Base-by-base conservation (phyloP, 768 basidiomycete genomes). In the Trametes maxima region DNA sequence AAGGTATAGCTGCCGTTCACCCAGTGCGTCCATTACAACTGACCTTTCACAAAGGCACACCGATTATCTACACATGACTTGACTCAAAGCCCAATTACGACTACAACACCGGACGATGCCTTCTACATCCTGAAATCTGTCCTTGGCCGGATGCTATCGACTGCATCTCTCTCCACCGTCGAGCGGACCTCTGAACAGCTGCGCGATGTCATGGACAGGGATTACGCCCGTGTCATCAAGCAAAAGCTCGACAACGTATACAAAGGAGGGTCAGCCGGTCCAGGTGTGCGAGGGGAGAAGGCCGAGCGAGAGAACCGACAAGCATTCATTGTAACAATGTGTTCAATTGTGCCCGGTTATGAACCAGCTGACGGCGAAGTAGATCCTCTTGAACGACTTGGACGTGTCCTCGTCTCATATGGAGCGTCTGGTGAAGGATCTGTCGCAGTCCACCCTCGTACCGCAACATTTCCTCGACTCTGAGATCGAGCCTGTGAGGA, bases 101-200 rank as follows among this genome's bases (percentile, higher is more conserved):
- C 89, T 0, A 94, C 92, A 0, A 86, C 85, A 0, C 92, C 93
- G 0, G 97, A 99, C 72, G 97, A 98, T 67, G 90, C 89, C 1
- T 99, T 98, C 76, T 99, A 97, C 75, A 89, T 99, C 59, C 79
- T 98, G 60, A 98, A 97, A 73, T 80, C 86, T 7, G 88, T 95
- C 2, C 79, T 95, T 5, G 79, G 84, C 19, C 85, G 97, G 12
- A 75, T 94, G 35, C 71, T 97, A 17, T 89, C 91, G 0, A 89
- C 90, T 0, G 94, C 93, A 0, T 89, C 89, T 2, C 64, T 85
- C 3, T 69, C 72, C 5, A 83, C 82, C 2, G 79, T 93, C 2
- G 78, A 84, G 60, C 79, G 77, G 25, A 87, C 86, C 54, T 76
- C 87, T 2, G 80, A 82, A 14, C 84, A 82, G 46, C 76, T 97